Percentiles rank a stretch among this genome's conserved stretches.
Conservation (phyloP, 805 yeast genomes). For the Hanseniaspora pseudoguilliermondii region DNA sequence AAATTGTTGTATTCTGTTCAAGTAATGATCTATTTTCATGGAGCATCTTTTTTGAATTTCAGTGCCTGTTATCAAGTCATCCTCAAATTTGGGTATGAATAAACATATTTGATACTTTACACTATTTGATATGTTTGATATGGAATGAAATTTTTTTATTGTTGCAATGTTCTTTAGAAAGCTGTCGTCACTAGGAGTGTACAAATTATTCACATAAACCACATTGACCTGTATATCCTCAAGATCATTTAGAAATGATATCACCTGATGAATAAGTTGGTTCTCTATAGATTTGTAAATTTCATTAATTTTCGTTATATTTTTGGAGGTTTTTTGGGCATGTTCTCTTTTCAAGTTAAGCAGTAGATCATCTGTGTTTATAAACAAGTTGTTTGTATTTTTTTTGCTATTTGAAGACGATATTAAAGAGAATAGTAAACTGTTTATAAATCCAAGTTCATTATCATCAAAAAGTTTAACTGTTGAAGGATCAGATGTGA, state of each 20-base stretch:
- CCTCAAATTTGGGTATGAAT: constrained; percentile 2
- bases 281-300: neutral
- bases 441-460: neutral
- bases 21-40: constrained; percentile 2
- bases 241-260: neutral
- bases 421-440: neutral
- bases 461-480: neutral
- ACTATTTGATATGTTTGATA: too few relatives aligned
- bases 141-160: neutral
- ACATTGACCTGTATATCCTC: constrained; percentile 1
- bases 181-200: constrained; percentile 7
- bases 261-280: neutral
- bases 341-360: neutral
- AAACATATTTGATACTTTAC: constrained; percentile 2
- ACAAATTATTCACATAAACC: neutral
- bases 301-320: neutral
- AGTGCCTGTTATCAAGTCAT: constrained; percentile 7
- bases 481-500: neutral
- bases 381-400: constrained; percentile 3
- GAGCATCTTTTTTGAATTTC: constrained; percentile 7
- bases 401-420: constrained; percentile 2
- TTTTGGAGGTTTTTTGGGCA: neutral
- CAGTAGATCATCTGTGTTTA: constrained; percentile 2
- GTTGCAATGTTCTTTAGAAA: neutral
- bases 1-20: constrained; percentile 6